phyloP scores from a whole-genome alignment of 768 basidiomycete genomes.

The Mycena capillaripes region DNA sequence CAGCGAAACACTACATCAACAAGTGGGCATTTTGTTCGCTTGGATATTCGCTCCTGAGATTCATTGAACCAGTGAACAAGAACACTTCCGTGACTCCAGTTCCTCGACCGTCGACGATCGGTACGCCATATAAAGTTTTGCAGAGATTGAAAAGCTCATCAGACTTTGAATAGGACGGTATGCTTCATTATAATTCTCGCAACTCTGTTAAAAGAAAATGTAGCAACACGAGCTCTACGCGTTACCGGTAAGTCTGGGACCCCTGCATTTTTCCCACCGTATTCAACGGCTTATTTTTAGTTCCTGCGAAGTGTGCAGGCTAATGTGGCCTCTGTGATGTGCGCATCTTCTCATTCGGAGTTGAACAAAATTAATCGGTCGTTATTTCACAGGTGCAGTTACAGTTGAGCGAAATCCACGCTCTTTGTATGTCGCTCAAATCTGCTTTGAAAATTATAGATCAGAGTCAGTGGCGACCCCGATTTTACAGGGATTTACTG shows the following conservation, averaged over 20 bases:
- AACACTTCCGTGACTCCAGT: constrained; percentile 59
- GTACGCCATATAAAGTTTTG: constrained; percentile 38
- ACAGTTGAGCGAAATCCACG: constrained; percentile 23
- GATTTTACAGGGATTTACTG: neutral
- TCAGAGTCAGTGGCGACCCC: constrained; percentile 34
- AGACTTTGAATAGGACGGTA: constrained; percentile 47
- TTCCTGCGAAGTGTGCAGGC: constrained; percentile 34
- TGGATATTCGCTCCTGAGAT: neutral
- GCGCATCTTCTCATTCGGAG: neutral
- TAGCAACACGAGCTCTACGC: constrained; percentile 72
- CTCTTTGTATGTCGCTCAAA: neutral
- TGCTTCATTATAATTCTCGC: constrained; percentile 20
- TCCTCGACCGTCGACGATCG: constrained; percentile 61
- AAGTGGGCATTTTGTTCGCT: constrained; percentile 40
- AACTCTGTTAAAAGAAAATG: constrained; percentile 1
- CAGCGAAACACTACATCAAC: constrained; percentile 61
- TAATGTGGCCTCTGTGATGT: constrained; percentile 34
- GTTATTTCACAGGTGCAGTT: constrained; percentile 30
- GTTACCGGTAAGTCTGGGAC: constrained; percentile 54
- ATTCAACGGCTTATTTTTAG: neutral
- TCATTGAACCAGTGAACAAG: constrained; percentile 50
- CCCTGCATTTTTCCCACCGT: neutral
- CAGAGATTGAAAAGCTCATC: neutral
- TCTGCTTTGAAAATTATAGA: constrained; percentile 20
- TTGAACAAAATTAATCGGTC: neutral